A percentile compares a stretch with the other conserved stretches of the same genome.
Evolutionary conservation across 306 rosid species (phyloP).

Genomic region (Sphenostylis stenocarpa): DNA sequence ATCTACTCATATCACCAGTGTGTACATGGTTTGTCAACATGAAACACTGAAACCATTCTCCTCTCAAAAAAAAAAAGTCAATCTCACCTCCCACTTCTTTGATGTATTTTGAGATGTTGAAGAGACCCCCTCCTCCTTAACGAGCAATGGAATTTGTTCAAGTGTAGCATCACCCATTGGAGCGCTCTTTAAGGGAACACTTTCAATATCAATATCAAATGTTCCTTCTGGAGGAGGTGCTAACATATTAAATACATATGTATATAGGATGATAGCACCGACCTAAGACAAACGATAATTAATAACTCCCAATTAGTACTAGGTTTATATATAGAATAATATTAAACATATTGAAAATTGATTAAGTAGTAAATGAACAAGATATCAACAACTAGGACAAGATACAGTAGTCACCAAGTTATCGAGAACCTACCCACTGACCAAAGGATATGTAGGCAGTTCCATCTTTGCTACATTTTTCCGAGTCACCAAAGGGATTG

Average conservation of each 20-base stretch:
- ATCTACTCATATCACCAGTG: too few relatives aligned
- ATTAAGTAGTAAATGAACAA: conserved; percentile 2
- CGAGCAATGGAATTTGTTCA: conserved; percentile 71
- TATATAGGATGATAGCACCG: conserved; percentile 92
- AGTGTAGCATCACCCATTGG: conserved; percentile 35
- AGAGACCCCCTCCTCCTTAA: conserved; percentile 46
- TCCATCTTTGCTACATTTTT: conserved; percentile 79
- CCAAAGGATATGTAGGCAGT: conserved; percentile 97
- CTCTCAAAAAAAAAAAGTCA: background rate
- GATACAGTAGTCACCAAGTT: conserved; percentile 21
- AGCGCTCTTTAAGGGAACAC: conserved; percentile 54
- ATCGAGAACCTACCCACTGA: conserved; percentile 85
- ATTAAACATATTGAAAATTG: background rate
- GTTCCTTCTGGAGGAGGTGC: conserved; percentile 95
- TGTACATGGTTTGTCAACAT: too few relatives aligned
- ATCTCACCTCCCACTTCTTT: conserved; percentile 58
- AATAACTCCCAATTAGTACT: conserved; percentile 13
- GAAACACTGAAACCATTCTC: background rate
- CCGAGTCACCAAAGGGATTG: conserved; percentile 83
- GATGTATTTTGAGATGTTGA: conserved; percentile 39
- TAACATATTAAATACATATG: conserved; percentile 89
- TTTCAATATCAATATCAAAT: conserved; percentile 63
- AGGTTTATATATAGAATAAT: conserved; percentile 6
- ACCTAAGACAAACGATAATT: conserved; percentile 57
- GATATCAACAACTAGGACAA: conserved; percentile 9